Percentiles rank a stretch among this genome's conserved stretches.
Conservation (phyloP, 768 basidiomycete species). For the Suillus tomentosus region DNA sequence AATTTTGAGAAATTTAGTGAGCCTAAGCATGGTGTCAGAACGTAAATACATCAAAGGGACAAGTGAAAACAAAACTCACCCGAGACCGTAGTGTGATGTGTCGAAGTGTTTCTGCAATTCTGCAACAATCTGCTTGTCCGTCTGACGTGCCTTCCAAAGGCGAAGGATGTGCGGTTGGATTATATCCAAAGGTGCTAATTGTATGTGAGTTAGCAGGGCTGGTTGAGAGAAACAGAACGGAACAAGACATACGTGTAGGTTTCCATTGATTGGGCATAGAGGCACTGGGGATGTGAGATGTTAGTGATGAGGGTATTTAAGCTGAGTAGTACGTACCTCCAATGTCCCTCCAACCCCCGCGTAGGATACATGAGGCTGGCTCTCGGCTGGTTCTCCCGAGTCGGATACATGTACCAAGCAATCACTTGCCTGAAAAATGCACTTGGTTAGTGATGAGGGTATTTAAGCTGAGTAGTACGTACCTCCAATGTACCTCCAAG, state of each 20-base stretch:
- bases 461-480: too few relatives aligned
- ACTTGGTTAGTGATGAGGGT: too few relatives aligned
- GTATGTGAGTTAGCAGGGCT: not conserved
- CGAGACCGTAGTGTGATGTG: slow-evolving; percentile 23
- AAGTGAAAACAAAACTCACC: slow-evolving; percentile 7
- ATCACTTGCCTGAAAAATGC: too few relatives aligned
- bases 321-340: too few relatives aligned
- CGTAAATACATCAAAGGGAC: not conserved
- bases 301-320: too few relatives aligned
- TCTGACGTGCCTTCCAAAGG: slow-evolving; percentile 30
- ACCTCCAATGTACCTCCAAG: too few relatives aligned
- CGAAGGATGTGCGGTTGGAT: slow-evolving; percentile 15
- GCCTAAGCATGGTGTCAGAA: not conserved
- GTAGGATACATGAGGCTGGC: too few relatives aligned
- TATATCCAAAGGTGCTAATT: slow-evolving; percentile 16
- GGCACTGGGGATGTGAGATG: too few relatives aligned
- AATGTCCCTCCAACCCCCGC: too few relatives aligned
- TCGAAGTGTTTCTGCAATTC: slow-evolving; percentile 26
- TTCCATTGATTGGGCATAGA: slow-evolving; percentile 11
- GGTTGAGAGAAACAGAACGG: not conserved
- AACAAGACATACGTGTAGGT: slow-evolving; percentile 1
- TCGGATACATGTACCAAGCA: too few relatives aligned
- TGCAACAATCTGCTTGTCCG: slow-evolving; percentile 28
- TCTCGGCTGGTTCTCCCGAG: too few relatives aligned
- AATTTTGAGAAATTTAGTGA: slow-evolving; percentile 3